phyloP scores from a whole-genome alignment of 2,329 filamentous ascomycete genomes.

The Xylaria polymorpha region DNA sequence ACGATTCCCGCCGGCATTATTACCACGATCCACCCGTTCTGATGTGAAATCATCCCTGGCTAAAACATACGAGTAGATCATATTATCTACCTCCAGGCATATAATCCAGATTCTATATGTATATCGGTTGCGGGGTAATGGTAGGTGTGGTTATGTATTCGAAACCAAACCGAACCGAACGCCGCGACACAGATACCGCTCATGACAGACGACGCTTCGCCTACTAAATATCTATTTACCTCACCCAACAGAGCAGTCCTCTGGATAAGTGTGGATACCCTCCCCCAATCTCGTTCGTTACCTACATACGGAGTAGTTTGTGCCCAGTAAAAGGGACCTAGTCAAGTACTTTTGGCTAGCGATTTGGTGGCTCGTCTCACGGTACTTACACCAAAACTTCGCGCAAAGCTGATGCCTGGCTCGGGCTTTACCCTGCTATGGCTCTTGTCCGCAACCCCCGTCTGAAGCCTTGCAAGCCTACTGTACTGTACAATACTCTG shows the following conservation, averaged over 20 bases:
- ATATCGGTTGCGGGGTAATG: constrained; percentile 16
- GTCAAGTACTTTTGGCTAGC: no score
- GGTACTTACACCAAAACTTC: no score
- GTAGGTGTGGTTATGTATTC: constrained; percentile 2
- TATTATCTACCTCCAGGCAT: not conserved
- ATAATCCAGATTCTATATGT: constrained; percentile 5
- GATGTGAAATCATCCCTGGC: constrained; percentile 9
- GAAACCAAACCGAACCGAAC: constrained; percentile 6
- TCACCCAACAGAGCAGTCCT: not conserved
- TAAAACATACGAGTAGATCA: constrained; percentile 18
- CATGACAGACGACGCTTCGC: not conserved
- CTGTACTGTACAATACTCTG: no score
- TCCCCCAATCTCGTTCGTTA: constrained; percentile 13
- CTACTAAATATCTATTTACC: not conserved
- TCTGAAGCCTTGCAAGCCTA: no score
- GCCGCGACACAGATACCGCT: constrained; percentile 1
- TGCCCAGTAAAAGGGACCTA: no score
- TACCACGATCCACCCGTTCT: constrained; percentile 2
- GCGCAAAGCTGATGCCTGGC: no score
- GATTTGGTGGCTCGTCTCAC: no score
- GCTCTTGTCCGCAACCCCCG: no score
- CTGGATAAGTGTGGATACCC: constrained; percentile 6
- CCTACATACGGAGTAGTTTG: no score
- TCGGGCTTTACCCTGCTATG: no score
- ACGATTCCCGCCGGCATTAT: not conserved